Evolutionary conservation across 805 yeast genomes (phyloP), one percentile per base, ranked within the genome.

Genomic region (Tetrapisispora nanseiensis): DNA sequence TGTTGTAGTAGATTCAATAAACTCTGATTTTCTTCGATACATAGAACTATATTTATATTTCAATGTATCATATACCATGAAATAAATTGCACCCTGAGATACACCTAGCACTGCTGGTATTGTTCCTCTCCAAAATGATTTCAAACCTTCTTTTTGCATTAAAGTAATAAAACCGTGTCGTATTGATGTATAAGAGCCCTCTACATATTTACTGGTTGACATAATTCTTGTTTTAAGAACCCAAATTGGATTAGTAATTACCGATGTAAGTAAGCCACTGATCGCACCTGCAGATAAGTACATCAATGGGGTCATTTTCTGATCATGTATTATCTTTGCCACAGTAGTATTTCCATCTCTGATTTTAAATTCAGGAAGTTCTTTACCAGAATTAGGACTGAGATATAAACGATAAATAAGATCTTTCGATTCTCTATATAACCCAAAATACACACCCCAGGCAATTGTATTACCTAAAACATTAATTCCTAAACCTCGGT

Each of bases 221-320:
- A 89, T 70, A 50, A 90, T 81, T 47, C 97, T 70, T 0, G 98
- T 92, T 61, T 92, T 92, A 16, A 92, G 60, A 1, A 92, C 95
- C 98, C 98, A 90, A 10, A 90, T 74, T 1, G 98, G 98, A 56
- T 87, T 92, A 1, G 98, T 89, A 13, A 84, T 33, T 0, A 86
- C 42, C 1, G 94, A 74, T 0, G 96, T 86, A 5, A 78, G 54
- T 32, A 78, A 55, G 0, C 98, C 98, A 0, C 97, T 87, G 2
- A 70, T 48, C 37, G 78, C 71, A 2, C 87, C 83, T 37, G 81
- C 64, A 3, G 64, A 41, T 23, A 81, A 52, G 59, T 77, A 76
- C 46, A 71, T 68, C 42, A 63, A 58, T 7, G 78, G 19, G 37
- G 62, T 59, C 35, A 74, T 58, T 8, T 55, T 48, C 4, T 58